Evolutionary conservation across 2,329 filamentous ascomycete genomes (phyloP), one percentile per base, ranked within the genome.

Genomic region (Rhinocladiella similis): DNA sequence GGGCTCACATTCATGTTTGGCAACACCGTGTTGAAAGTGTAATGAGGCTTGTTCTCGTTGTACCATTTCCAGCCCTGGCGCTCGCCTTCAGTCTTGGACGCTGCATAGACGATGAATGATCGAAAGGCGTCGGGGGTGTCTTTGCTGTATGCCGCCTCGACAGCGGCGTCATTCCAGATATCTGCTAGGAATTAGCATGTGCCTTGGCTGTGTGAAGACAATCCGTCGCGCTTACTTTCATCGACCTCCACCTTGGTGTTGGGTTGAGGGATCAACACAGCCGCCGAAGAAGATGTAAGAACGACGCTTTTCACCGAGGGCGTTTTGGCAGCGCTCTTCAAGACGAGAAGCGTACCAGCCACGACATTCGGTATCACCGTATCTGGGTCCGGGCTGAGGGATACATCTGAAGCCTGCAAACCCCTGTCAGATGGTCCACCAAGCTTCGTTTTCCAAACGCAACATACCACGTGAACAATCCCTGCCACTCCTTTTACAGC

Each of bases 41-140:
- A 70, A 7, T 60, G 43, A 0, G 63, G 68, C 1, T 66, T 65
- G 6, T 66, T 51, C 46, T 73, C 67, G 20, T 69, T 57, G 3
- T 69, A 54, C 36, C 69, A 77, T 19, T 73, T 69, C 75, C 76
- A 77, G 3, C 71, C 35, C 1, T 66, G 70, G 52, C 70, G 65
- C 48, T 78, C 75, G 0, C 65, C 66, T 29, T 70, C 68, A 1
- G 67, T 60, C 54, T 78, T 78, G 54, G 73, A 75, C 0, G 76
- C 73, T 0, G 59, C 60, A 48, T 78, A 78, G 1, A 73, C 69
- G 6, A 54, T 9, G 1, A 50, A 61, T 0, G 52, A 50, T 14
- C 66, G 60, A 1, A 27, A 10, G 1, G 69, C 65, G 0, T 61
- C 63, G 18, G 73, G 74, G 0, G 72, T 71, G 2, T 68, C 70